Percentiles rank a stretch among this genome's conserved stretches.
phyloP scores from a whole-genome alignment of 352 stramenopile genomes.

The Phytophthora fragariaefolia region DNA sequence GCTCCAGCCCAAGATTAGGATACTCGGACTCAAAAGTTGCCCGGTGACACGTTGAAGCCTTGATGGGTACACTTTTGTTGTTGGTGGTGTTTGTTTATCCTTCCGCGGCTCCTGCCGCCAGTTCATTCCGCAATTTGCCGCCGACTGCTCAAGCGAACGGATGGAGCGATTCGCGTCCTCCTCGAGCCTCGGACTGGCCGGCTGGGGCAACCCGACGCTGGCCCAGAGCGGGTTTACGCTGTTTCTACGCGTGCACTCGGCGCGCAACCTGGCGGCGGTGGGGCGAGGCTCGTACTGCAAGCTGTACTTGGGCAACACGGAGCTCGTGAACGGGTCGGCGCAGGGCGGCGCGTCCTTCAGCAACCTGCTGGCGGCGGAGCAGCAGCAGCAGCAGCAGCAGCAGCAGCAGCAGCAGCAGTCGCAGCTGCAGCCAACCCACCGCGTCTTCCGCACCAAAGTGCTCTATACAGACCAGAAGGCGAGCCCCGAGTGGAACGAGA shows the following conservation, averaged over 20 bases:
- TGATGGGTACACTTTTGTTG: slow-evolving; percentile 34
- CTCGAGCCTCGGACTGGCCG: slow-evolving; percentile 26
- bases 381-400: not conserved
- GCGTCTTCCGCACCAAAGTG: slow-evolving; percentile 67
- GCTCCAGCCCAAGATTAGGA: too few relatives aligned
- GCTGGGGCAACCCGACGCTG: slow-evolving; percentile 33
- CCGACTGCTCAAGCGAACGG: not conserved
- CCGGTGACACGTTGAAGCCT: slow-evolving; percentile 4
- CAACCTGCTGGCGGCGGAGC: slow-evolving; percentile 23
- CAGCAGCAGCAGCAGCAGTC: slow-evolving; percentile 1
- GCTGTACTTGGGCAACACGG: slow-evolving; percentile 64
- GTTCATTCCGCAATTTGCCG: slow-evolving; percentile 29
- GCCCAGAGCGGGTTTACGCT: slow-evolving; percentile 48
- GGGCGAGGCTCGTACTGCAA: slow-evolving; percentile 69
- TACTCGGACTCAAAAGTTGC: too few relatives aligned
- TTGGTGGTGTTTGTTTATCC: not conserved
- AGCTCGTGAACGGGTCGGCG: slow-evolving; percentile 49
- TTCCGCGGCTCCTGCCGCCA: not conserved
- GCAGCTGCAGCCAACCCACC: slow-evolving; percentile 33
- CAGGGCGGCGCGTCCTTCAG: slow-evolving; percentile 36
- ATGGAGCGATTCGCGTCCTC: slow-evolving; percentile 29
- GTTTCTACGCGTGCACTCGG: slow-evolving; percentile 71
- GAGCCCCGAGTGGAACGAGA: slow-evolving; percentile 73
- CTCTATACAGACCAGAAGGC: slow-evolving; percentile 44
- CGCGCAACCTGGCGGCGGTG: slow-evolving; percentile 49